Evolutionary conservation across 768 basidiomycete genomes (phyloP).

Genomic region (Gelatoporia subvermispora): DNA sequence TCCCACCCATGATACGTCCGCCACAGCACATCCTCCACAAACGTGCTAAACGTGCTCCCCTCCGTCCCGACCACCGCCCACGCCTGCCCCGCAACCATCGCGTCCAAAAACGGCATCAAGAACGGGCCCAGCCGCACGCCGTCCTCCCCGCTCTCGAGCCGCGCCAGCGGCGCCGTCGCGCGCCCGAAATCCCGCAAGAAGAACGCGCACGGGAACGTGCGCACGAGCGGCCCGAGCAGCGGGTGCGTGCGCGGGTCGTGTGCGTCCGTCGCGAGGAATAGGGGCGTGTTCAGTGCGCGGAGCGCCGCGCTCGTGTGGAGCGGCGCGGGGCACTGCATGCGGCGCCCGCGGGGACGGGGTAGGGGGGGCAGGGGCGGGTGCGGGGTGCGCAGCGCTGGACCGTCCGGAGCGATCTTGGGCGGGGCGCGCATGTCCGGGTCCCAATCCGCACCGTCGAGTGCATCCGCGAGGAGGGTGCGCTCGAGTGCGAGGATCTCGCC

Average conservation of each 20-base stretch:
- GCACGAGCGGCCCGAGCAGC: conserved; percentile 39
- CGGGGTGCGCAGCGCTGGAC: conserved; percentile 16
- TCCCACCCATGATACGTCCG: conserved; percentile 46
- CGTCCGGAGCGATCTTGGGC: conserved; percentile 14
- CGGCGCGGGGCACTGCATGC: conserved; percentile 33
- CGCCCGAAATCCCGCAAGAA: conserved; percentile 47
- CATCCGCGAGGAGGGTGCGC: conserved; percentile 11
- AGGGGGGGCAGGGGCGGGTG: conserved; percentile 25
- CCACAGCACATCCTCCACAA: conserved; percentile 66
- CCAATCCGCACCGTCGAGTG: background rate
- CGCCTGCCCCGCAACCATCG: conserved; percentile 59
- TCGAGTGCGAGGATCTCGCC: conserved; percentile 9
- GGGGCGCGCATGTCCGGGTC: conserved; percentile 7
- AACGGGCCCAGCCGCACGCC: conserved; percentile 41
- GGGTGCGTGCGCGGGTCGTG: conserved; percentile 34
- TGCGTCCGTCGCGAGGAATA: conserved; percentile 67
- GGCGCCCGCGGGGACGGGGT: conserved; percentile 7
- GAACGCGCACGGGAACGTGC: conserved; percentile 62
- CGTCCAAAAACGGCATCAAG: conserved; percentile 64
- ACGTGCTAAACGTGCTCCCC: conserved; percentile 72
- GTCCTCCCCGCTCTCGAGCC: conserved; percentile 42
- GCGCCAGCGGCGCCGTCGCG: conserved; percentile 25
- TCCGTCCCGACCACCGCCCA: conserved; percentile 61
- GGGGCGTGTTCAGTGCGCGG: conserved; percentile 47
- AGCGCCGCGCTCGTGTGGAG: conserved; percentile 38